These are phyloP conservation scores for Lodderomyces pseudojiufengensis DNA, from an alignment of 1,139 yeast species.

Conservation along the genomic window DNA sequence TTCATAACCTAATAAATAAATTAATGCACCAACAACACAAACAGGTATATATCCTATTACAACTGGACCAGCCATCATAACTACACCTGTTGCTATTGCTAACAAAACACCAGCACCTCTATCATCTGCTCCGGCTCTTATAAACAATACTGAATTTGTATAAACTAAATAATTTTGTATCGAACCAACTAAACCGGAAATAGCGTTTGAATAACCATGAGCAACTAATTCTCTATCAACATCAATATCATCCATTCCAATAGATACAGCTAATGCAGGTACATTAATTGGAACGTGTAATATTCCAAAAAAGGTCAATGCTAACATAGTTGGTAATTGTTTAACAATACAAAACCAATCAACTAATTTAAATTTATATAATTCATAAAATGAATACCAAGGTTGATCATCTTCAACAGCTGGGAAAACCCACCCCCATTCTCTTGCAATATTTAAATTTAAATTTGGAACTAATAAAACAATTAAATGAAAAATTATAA, in stretches of 20 bases:
- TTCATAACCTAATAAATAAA: constrained; percentile 87
- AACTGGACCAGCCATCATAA: constrained; percentile 86
- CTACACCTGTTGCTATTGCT: constrained; percentile 73
- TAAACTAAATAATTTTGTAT: constrained; percentile 93
- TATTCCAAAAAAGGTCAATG: constrained; percentile 91
- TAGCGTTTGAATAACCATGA: constrained; percentile 87
- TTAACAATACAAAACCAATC: constrained; percentile 67
- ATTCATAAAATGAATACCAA: constrained; percentile 81
- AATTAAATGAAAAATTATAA: constrained; percentile 63
- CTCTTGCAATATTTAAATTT: constrained; percentile 58
- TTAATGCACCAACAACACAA: constrained; percentile 90
- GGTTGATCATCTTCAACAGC: constrained; percentile 67
- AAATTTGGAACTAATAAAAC: constrained; percentile 65
- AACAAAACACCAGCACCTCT: constrained; percentile 82
- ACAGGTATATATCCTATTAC: constrained; percentile 94
- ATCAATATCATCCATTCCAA: constrained; percentile 81
- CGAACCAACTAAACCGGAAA: constrained; percentile 82
- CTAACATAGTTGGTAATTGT: constrained; percentile 90
- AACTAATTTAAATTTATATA: constrained; percentile 67
- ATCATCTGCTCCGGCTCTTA: constrained; percentile 91
- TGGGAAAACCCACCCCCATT: constrained; percentile 80
- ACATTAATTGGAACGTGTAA: constrained; percentile 96
- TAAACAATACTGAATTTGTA: constrained; percentile 87
- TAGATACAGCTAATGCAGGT: constrained; percentile 91
- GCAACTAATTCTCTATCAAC: constrained; percentile 92